Evolutionary conservation across 805 yeast genomes (phyloP).

Genomic region (Tetrapisispora phaffii): DNA sequence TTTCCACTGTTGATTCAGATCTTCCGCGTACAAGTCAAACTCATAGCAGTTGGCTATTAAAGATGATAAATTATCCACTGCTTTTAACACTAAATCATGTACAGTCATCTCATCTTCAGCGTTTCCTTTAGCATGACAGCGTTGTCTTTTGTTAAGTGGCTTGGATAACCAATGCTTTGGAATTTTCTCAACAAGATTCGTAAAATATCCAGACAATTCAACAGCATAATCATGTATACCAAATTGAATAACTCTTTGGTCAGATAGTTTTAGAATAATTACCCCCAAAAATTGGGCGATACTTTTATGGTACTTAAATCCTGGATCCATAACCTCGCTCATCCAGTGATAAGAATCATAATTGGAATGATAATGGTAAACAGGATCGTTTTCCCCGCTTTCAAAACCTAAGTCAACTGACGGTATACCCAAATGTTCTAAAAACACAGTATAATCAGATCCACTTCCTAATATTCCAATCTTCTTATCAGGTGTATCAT

Average conservation of each 20-base stretch:
- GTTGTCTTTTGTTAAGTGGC: not conserved
- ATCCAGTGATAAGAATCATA: slow-evolving; percentile 70
- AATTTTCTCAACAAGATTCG: slow-evolving; percentile 28
- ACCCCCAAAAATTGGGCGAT: slow-evolving; percentile 46
- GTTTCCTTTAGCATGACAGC: not conserved
- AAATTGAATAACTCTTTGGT: slow-evolving; percentile 34
- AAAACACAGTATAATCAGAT: slow-evolving; percentile 55
- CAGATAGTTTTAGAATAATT: slow-evolving; percentile 39
- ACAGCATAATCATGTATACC: slow-evolving; percentile 32
- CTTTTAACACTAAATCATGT: not conserved
- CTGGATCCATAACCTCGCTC: slow-evolving; percentile 52
- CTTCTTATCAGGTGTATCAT: slow-evolving; percentile 8
- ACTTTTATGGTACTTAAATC: slow-evolving; percentile 47
- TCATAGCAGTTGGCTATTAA: not conserved
- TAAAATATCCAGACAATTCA: slow-evolving; percentile 32
- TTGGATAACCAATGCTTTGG: slow-evolving; percentile 31
- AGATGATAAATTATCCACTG: not conserved
- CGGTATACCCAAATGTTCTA: slow-evolving; percentile 51
- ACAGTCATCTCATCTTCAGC: not conserved
- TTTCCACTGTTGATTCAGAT: slow-evolving; percentile 24
- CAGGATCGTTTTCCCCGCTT: slow-evolving; percentile 38
- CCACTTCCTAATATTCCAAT: slow-evolving; percentile 56
- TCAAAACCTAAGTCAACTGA: slow-evolving; percentile 52
- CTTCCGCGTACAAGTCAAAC: slow-evolving; percentile 20
- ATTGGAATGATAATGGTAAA: slow-evolving; percentile 68